Evolutionary conservation across 768 basidiomycete genomes (phyloP).

Genomic region (Psilocybe subaeruginosa): DNA sequence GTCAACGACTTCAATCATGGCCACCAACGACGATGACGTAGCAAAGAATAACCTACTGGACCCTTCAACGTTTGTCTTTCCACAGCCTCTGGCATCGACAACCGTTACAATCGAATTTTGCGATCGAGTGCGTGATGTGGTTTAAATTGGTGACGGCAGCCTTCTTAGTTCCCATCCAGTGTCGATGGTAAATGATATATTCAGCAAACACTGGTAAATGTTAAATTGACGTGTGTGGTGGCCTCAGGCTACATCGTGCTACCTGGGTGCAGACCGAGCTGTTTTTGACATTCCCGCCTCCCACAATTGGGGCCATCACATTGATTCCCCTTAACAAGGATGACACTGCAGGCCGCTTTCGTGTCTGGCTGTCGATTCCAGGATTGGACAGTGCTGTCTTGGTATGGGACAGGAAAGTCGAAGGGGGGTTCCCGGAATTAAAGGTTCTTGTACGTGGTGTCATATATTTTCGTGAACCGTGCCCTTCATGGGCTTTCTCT

Average conservation of each 20-base stretch:
- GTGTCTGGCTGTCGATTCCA: constrained; percentile 74
- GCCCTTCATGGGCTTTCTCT: neutral
- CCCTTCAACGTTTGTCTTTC: constrained; percentile 58
- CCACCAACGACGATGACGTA: neutral
- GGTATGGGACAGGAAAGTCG: constrained; percentile 89
- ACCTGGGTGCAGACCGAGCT: constrained; percentile 95
- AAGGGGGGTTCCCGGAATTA: constrained; percentile 92
- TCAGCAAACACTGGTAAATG: constrained; percentile 77
- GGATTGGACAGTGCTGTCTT: constrained; percentile 44
- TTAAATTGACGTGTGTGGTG: constrained; percentile 18
- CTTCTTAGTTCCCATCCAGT: constrained; percentile 3
- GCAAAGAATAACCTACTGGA: constrained; percentile 34
- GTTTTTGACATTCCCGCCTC: constrained; percentile 88
- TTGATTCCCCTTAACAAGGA: constrained; percentile 76
- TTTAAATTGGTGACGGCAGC: neutral
- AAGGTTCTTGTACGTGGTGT: constrained; percentile 68
- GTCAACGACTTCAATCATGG: neutral
- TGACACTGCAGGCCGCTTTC: constrained; percentile 88
- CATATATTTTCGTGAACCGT: neutral
- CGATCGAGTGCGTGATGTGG: constrained; percentile 66
- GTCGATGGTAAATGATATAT: constrained; percentile 12
- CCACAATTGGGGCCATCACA: constrained; percentile 64
- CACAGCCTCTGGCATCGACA: constrained; percentile 43
- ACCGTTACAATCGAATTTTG: constrained; percentile 90
- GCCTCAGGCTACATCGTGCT: constrained; percentile 83